Evolutionary conservation across 2,329 filamentous ascomycete species (phyloP).

Genomic region (Cryphonectria parasitica): DNA sequence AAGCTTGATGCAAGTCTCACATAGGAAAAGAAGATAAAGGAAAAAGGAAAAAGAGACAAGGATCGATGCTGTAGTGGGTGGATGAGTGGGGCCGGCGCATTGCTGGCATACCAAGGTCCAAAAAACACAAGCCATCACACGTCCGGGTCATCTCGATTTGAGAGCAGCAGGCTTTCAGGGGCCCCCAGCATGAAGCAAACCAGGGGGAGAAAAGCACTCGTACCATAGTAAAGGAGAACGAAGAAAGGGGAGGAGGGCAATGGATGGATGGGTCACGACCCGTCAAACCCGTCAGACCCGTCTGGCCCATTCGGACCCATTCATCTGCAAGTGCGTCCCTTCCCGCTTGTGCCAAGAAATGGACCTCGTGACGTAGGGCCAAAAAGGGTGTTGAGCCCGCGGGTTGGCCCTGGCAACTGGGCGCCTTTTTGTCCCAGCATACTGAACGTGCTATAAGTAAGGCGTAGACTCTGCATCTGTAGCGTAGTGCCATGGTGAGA

Average conservation of each 20-base stretch:
- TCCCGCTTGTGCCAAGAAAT: constrained; percentile 13
- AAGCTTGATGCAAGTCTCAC: not conserved
- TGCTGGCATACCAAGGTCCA: not conserved
- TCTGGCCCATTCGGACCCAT: constrained; percentile 1
- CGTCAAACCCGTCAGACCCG: not conserved
- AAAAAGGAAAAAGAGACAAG: not conserved
- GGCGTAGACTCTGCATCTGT: not conserved
- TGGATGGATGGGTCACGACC: not conserved
- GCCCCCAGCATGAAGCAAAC: not conserved
- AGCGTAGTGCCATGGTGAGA: too few relatives aligned
- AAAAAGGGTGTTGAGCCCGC: not conserved
- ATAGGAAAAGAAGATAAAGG: not conserved
- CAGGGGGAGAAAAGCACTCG: not conserved
- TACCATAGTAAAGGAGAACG: not conserved
- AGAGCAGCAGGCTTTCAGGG: not conserved
- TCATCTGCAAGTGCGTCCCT: constrained; percentile 16
- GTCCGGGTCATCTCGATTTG: not conserved
- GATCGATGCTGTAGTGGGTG: not conserved
- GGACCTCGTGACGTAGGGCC: constrained; percentile 14
- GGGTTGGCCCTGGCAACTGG: not conserved
- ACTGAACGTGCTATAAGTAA: not conserved
- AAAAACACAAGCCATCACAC: not conserved
- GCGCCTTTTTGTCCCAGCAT: not conserved
- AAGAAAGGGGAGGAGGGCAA: too few relatives aligned
- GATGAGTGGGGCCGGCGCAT: not conserved